Percentiles rank a stretch among this genome's conserved stretches.
phyloP scores from a whole-genome alignment of 2,329 filamentous ascomycete genomes.

The Fusarium coicis region DNA sequence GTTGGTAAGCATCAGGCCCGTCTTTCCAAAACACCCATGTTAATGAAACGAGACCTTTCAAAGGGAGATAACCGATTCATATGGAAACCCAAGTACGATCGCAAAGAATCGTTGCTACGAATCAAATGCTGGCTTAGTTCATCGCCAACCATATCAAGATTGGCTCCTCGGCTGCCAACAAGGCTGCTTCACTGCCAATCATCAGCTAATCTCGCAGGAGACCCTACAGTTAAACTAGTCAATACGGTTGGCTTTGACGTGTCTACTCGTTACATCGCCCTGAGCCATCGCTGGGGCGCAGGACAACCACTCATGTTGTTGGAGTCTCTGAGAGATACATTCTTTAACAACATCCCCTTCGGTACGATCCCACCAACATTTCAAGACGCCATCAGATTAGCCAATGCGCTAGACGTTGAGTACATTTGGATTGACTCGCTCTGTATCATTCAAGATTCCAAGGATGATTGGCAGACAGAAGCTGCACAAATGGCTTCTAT shows the following conservation, averaged over 20 bases:
- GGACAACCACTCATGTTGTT: constrained; percentile 24
- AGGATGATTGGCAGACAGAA: constrained; percentile 32
- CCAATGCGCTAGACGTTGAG: constrained; percentile 9
- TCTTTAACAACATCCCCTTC: constrained; percentile 14
- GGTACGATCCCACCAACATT: constrained; percentile 24
- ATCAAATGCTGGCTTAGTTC: constrained; percentile 21
- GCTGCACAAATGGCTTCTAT: constrained; percentile 34
- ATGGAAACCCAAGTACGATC: constrained; percentile 22
- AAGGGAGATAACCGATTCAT: background rate
- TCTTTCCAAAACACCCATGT: background rate
- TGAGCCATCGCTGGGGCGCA: constrained; percentile 33
- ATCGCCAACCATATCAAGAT: background rate
- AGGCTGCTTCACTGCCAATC: constrained; percentile 18
- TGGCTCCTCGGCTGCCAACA: constrained; percentile 18
- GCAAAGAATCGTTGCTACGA: constrained; percentile 17
- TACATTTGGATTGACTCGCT: constrained; percentile 37
- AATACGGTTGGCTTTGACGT: background rate
- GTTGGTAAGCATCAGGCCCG: constrained; percentile 3
- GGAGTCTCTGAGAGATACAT: background rate
- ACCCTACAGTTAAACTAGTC: constrained; percentile 8
- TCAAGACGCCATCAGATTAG: constrained; percentile 24
- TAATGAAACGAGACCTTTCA: constrained; percentile 1
- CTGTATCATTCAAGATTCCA: constrained; percentile 34
- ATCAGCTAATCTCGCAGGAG: background rate
- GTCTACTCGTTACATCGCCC: constrained; percentile 23